These are phyloP conservation scores for Malus asiatica DNA, from an alignment of 306 rosid genomes.

Conservation along the genomic window DNA sequence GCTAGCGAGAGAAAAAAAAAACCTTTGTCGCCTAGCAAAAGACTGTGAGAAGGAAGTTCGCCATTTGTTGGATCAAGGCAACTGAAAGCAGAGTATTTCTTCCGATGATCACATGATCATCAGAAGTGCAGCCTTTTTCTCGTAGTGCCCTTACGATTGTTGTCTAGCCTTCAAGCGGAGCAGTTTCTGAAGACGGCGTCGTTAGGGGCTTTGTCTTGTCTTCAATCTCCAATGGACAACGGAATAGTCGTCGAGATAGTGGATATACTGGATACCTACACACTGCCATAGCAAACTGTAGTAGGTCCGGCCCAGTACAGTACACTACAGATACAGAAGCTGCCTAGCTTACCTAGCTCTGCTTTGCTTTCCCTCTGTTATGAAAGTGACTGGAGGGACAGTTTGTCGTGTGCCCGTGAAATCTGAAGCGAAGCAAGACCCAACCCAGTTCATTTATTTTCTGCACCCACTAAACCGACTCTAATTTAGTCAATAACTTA, in stretches of 20 bases:
- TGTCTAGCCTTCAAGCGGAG: not conserved
- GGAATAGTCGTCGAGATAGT: not conserved
- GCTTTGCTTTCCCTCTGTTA: slow-evolving; percentile 14
- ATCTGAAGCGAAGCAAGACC: slow-evolving; percentile 23
- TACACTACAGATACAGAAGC: not conserved
- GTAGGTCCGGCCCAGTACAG: slow-evolving; percentile 24
- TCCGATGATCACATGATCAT: not conserved
- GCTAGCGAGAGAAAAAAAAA: not conserved
- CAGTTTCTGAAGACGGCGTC: slow-evolving; percentile 11
- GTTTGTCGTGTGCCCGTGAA: slow-evolving; percentile 52
- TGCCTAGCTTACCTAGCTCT: not conserved
- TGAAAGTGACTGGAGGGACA: slow-evolving; percentile 67
- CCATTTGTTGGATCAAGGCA: not conserved
- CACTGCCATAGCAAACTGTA: not conserved
- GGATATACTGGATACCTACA: slow-evolving; percentile 4
- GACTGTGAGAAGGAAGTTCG: not conserved
- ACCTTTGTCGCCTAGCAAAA: not conserved
- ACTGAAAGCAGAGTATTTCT: not conserved
- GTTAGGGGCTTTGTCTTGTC: not conserved
- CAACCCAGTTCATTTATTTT: slow-evolving; percentile 32
- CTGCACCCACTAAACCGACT: slow-evolving; percentile 19
- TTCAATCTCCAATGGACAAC: not conserved
- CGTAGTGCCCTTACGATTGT: not conserved
- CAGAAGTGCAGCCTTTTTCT: not conserved
- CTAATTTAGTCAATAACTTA: slow-evolving; percentile 19